Evolutionary conservation across 345 rosid species (phyloP).

Genomic region (Excoecaria cochinchinensis): DNA sequence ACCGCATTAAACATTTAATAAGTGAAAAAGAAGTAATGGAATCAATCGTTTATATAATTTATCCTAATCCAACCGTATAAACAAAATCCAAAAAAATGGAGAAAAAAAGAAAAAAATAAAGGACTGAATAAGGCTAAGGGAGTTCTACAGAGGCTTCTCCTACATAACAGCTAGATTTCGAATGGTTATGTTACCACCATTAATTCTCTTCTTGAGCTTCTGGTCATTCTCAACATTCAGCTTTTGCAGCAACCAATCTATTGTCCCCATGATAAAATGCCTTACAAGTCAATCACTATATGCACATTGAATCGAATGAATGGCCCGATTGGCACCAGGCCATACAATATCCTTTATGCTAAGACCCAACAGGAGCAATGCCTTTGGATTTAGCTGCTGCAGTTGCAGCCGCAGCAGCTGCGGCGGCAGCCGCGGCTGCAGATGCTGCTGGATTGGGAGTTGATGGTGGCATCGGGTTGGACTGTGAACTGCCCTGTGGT

Average conservation of each 20-base stretch:
- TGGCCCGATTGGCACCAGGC: slow-evolving; percentile 5
- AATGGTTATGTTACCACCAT: slow-evolving; percentile 13
- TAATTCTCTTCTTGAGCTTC: slow-evolving; percentile 19
- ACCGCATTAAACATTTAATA: too few relatives aligned
- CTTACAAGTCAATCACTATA: slow-evolving; percentile 22
- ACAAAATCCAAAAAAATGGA: neutral
- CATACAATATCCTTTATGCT: slow-evolving; percentile 23
- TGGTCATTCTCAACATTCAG: slow-evolving; percentile 15
- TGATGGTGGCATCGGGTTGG: slow-evolving; percentile 72
- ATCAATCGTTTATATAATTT: neutral
- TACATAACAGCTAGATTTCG: slow-evolving; percentile 18
- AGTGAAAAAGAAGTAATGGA: too few relatives aligned
- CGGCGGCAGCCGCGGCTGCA: slow-evolving; percentile 57
- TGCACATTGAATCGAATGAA: slow-evolving; percentile 32
- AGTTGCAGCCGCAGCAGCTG: slow-evolving; percentile 57
- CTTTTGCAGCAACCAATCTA: slow-evolving; percentile 29
- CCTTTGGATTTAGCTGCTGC: slow-evolving; percentile 75
- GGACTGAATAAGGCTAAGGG: neutral
- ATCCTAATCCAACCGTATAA: neutral
- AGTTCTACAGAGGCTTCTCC: slow-evolving; percentile 4
- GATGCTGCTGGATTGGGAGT: slow-evolving; percentile 53
- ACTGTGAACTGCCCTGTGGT: slow-evolving; percentile 45
- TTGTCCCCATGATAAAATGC: slow-evolving; percentile 8
- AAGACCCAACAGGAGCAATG: slow-evolving; percentile 84
- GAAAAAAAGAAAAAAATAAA: too few relatives aligned